Base-by-base conservation (phyloP, 148 eudicot species). In the Chenopodium berlandieri region DNA sequence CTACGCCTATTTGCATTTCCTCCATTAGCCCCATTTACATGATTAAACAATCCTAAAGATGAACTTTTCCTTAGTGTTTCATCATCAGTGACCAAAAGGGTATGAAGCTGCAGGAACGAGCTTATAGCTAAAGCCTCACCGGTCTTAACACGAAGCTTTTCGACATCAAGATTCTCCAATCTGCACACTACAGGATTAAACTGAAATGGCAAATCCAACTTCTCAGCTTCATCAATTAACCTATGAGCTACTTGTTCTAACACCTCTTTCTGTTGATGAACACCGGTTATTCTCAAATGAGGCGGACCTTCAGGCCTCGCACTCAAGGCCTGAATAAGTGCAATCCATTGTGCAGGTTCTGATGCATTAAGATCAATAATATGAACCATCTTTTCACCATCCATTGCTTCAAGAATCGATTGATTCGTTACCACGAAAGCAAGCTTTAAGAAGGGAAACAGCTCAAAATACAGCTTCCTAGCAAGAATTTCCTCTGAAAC, bases 341-440 rank as follows among this genome's bases (percentile, higher is more conserved):
- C 92, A 69, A 93, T 88, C 99, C 99, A 96, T 74, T 92, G 97
- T 3, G 92, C 89, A 75, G 98, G 92, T 34, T 96, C 98, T 0
- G 90, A 73, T 4, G 97, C 98, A 75, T 90, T 94, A 9, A 96
- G 86, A 83, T 96, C 99, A 76, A 96, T 84, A 4, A 96, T 85
- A 83, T 96, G 99, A 77, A 96, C 96, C 90, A 96, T 94, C 86
- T 96, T 96, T 54, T 96, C 98, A 10, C 98, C 98, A 79, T 96
- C 98, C 98, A 96, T 94, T 2, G 98, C 94, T 70, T 96, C 99
- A 19, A 94, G 77, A 19, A 96, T 96, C 9, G 97, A 92, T 62
- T 93, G 98, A 58, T 96, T 96, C 4, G 95, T 83, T 44, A 94
- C 88, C 68, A 96, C 84, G 74, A 90, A 92, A 32, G 97, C 91